phyloP scores from a whole-genome alignment of 306 rosid genomes.

The Cucumis sativus region Cucumber_9930_V3 NC_026655.2:21794001-21794500 shows the following conservation, averaged over 20 bases:
- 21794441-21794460: slow-evolving; percentile 60
- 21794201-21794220: slow-evolving; percentile 69
- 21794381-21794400: slow-evolving; percentile 59
- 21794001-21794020: slow-evolving; percentile 50
- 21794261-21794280: slow-evolving; percentile 95
- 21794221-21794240: slow-evolving; percentile 56
- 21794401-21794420: slow-evolving; percentile 65
- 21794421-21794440: slow-evolving; percentile 49
- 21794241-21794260: slow-evolving; percentile 67
- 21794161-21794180: slow-evolving; percentile 92
- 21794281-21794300: slow-evolving; percentile 71
- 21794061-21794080: slow-evolving; percentile 79
- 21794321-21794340: slow-evolving; percentile 53
- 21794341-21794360: slow-evolving; percentile 82
- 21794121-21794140: slow-evolving; percentile 47
- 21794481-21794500: slow-evolving; percentile 49
- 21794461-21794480: slow-evolving; percentile 86
- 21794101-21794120: slow-evolving; percentile 57
- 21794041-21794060: slow-evolving; percentile 56
- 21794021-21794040: slow-evolving; percentile 55
- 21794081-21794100: slow-evolving; percentile 78
- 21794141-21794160: slow-evolving; percentile 54
- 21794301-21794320: slow-evolving; percentile 78
- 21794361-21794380: slow-evolving; percentile 79
- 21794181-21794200: slow-evolving; percentile 90